Base-by-base conservation (phyloP, 2,329 filamentous ascomycete species). In the Fusarium globosum region DNA sequence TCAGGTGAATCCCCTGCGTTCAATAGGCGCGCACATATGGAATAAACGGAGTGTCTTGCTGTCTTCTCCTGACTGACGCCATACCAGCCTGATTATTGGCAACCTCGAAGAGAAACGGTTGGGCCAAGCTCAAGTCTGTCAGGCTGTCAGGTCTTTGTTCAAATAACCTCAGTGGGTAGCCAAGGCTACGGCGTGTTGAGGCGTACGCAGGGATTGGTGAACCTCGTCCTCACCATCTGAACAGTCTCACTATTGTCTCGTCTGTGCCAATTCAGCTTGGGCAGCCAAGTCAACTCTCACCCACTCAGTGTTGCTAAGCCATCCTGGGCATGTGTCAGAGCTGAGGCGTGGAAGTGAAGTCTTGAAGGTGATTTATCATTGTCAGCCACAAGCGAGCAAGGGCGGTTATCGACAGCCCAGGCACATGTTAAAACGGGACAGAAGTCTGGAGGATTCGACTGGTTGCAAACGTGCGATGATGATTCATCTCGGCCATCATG, bases 251-350 rank as follows among this genome's bases (percentile, higher is more conserved):
- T 35, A 43, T 49, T 38, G 26, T 56, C 53, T 57, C 41, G 20
- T 45, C 28, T 57, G 12, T 28, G 35, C 46, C 66, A 53, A 30
- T 41, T 52, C 58, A 69, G 43, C 45, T 52, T 35, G 28, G 46
- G 46, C 35, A 69, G 66, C 66, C 43, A 59, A 65, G 59, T 59
- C 42, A 46, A 38, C 35, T 45, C 26, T 65, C 53, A 28, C 16
- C 51, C 51, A 43, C 39, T 59, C 65, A 59, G 41, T 43, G n/a
- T 55, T 57, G 66, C 69, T 69, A 65, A 72, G 69, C 69, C 70
- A 66, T 56, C 42, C 67, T 71, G 43, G 67, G 67, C 48, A 71
- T 73, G 70, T 73, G 68, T 71, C 66, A 69, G 70, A 71, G 39
- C 49, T 46, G 42, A 68, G 56, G 55, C 42, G 36, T 60, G 35